These are phyloP conservation scores for Gossypium schwendimanii DNA, from an alignment of 441 rosid species.

Conservation along the genomic window DNA sequence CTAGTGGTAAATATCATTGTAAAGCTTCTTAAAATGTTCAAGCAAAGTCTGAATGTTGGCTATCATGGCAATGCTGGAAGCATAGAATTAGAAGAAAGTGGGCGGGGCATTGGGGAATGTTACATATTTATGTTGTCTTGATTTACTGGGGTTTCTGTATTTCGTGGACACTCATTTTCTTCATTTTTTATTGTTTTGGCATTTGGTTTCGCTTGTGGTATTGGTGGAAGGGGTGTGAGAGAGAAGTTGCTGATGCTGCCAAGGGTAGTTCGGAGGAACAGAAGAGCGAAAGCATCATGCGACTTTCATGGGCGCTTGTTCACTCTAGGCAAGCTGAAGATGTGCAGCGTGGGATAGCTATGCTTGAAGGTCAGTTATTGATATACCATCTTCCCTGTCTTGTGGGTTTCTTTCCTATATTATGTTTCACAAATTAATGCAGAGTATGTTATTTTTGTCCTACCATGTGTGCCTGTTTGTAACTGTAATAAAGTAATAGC, in stretches of 20 bases:
- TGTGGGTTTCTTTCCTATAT: not conserved
- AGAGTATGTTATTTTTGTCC: not conserved
- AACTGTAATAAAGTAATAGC: not conserved
- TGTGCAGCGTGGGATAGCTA: slow-evolving; percentile 83
- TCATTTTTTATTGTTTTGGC: not conserved
- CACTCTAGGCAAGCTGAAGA: slow-evolving; percentile 74
- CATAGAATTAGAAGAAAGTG: not conserved
- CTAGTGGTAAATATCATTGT: not conserved
- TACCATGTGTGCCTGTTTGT: not conserved
- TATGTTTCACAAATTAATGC: not conserved
- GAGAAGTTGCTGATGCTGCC: slow-evolving; percentile 58
- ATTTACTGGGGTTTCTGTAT: not conserved
- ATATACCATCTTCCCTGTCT: not conserved
- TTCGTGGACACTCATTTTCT: not conserved
- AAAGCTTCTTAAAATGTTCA: not conserved
- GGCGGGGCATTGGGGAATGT: not conserved
- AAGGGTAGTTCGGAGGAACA: slow-evolving; percentile 41
- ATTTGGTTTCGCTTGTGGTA: not conserved
- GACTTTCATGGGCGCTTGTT: slow-evolving; percentile 93
- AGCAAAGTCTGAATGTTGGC: not conserved
- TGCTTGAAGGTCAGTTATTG: slow-evolving; percentile 63
- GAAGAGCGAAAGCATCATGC: slow-evolving; percentile 63
- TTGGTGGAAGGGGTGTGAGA: slow-evolving; percentile 64
- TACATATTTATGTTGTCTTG: not conserved
- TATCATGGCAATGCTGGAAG: not conserved